phyloP scores from a whole-genome alignment of 495 filamentous ascomycete genomes.

The Penicillium angulare region DNA sequence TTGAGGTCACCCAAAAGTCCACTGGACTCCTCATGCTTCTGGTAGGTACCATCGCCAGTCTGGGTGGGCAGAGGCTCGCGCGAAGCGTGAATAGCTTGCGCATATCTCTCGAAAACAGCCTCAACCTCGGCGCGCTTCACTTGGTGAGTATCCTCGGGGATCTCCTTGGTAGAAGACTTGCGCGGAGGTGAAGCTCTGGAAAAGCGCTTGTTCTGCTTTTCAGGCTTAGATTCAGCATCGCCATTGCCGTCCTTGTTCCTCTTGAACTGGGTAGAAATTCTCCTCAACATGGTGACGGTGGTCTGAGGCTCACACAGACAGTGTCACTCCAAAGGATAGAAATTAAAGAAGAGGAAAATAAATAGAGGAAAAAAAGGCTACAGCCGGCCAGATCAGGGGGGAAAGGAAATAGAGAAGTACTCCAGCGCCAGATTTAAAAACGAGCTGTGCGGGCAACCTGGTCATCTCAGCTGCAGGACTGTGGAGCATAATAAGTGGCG shows the following conservation, averaged over 20 bases:
- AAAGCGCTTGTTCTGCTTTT: constrained; percentile 38
- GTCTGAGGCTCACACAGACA: constrained; percentile 12
- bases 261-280: constrained; percentile 53
- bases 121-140: constrained; percentile 41
- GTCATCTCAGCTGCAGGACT: constrained; percentile 27
- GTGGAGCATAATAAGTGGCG: constrained; percentile 25
- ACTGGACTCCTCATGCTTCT: constrained; percentile 50
- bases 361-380: constrained; percentile 9
- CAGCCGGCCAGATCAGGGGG: constrained; percentile 12
- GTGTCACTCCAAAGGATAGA: constrained; percentile 9
- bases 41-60: constrained; percentile 58
- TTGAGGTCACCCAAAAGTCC: constrained; percentile 64
- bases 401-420: constrained; percentile 2
- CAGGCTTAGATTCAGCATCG: constrained; percentile 39
- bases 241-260: constrained; percentile 46
- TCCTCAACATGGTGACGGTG: constrained; percentile 45
- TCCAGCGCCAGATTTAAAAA: constrained; percentile 24
- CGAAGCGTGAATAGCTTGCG: constrained; percentile 63
- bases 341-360: constrained; percentile 5
- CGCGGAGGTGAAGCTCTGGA: constrained; percentile 34
- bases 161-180: constrained; percentile 25
- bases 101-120: constrained; percentile 58
- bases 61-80: constrained; percentile 65
- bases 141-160: constrained; percentile 31
- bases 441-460: constrained; percentile 23